Conservation (phyloP, 192 early-diverging fungal genomes). For the Coemansia sp. region DNA sequence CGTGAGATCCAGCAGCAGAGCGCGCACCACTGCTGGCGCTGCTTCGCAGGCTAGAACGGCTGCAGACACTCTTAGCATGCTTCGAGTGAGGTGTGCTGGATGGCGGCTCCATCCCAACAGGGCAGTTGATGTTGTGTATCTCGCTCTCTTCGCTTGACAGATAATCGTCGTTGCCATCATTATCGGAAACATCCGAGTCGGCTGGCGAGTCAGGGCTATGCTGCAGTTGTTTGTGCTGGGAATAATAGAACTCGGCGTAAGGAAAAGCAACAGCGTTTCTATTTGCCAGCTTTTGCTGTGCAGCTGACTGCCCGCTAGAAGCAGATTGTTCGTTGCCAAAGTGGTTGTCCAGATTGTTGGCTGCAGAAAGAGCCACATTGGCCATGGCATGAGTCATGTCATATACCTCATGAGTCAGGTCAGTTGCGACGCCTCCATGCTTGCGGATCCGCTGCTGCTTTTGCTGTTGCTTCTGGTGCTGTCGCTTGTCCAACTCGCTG, state of each 20-base stretch:
- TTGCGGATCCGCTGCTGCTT: slow-evolving; percentile 24
- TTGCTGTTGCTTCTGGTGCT: slow-evolving; percentile 9
- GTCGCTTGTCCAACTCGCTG: neutral
- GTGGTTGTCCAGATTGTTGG: slow-evolving; percentile 30
- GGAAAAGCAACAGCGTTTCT: slow-evolving; percentile 19
- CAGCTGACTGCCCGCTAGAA: slow-evolving; percentile 15
- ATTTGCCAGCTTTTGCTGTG: slow-evolving; percentile 1
- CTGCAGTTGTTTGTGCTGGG: neutral
- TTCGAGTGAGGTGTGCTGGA: neutral
- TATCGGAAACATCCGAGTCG: slow-evolving; percentile 33
- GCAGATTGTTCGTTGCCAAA: slow-evolving; percentile 36
- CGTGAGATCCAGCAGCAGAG: neutral
- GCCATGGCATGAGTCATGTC: slow-evolving; percentile 35
- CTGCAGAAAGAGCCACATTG: slow-evolving; percentile 26
- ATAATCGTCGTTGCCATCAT: neutral
- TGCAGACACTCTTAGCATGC: neutral
- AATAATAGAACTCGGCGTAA: slow-evolving; percentile 20
- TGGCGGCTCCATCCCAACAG: neutral
- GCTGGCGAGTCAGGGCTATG: slow-evolving; percentile 3
- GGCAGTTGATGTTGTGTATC: neutral
- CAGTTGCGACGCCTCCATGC: slow-evolving; percentile 26
- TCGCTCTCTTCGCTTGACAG: slow-evolving; percentile 1
- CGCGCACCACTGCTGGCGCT: neutral
- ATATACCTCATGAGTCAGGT: slow-evolving; percentile 16
- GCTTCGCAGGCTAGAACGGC: neutral